Base-by-base conservation (phyloP, 23 red algal species). In the Gracilaria vermiculophylla region DNA sequence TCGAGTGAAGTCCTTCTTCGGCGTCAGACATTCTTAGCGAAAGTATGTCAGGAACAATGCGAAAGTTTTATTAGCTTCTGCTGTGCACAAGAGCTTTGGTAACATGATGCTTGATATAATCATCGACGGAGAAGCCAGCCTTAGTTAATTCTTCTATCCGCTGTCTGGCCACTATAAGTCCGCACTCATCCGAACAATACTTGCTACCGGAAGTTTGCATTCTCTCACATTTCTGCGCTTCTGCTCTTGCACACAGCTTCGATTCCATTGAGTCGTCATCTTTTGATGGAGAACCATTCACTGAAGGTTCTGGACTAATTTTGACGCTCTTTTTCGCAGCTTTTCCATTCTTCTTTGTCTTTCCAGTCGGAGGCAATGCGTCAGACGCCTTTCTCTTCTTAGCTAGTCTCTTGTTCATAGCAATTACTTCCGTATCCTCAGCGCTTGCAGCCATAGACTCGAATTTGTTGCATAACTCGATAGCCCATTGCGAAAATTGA, bases 51-150 rank as follows among this genome's bases (percentile, higher is more conserved):
- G 67, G 40, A 73, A 48, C 20, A 73, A 40, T 47, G 5, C 4
- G 39, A 37, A 20, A 69, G 64, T 41, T 79, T 60, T 79, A 60
- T 28, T 88, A 88, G 55, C 69, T 77, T 51, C 84, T 43, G 58
- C 84, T 88, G 44, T 88, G 84, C 23, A 91, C 87, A 60, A 91
- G 62, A 16, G 87, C 87, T 74, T 91, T 91, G 23, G 75, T 81
- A 13, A 91, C 43, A 49, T 61, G 53, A 4, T 73, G 48, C 36
- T 58, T 69, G 62, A 91, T 73, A 43, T 91, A 91, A 43, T 80
- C 74, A 50, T 91, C 87, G 24, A 81, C 62, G 21, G 57, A 70
- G 32, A 76, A 80, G 42, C 87, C 87, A 21, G 74, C 87, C 60
- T 91, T 81, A 47, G 34, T 69, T 43, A 91, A 54, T 50, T 80